Evolutionary conservation across 116 monocot species (phyloP).

Genomic region (Phalaenopsis hybrid): DNA sequence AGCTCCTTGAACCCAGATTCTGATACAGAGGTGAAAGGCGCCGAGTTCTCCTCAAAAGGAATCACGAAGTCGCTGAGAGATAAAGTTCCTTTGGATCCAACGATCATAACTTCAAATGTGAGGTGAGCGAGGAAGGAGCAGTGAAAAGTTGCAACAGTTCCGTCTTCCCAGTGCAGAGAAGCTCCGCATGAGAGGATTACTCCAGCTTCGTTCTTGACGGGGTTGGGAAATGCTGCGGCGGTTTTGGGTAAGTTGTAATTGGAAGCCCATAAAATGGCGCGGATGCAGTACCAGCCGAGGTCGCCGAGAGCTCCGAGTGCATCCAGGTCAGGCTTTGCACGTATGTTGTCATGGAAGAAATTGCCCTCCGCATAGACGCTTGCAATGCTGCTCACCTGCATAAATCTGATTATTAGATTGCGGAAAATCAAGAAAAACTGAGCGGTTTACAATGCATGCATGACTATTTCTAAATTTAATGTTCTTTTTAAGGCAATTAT

Average conservation of each 20-base stretch:
- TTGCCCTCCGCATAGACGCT: slow-evolving; percentile 22
- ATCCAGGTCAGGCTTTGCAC: slow-evolving; percentile 76
- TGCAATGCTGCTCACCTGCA: slow-evolving; percentile 51
- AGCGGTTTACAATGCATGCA: too few relatives aligned
- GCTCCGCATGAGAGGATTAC: slow-evolving; percentile 57
- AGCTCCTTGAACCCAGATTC: too few relatives aligned
- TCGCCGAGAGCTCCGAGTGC: slow-evolving; percentile 74
- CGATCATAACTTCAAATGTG: slow-evolving; percentile 34
- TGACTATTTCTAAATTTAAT: too few relatives aligned
- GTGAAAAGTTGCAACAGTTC: slow-evolving; percentile 49
- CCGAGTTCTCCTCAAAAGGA: slow-evolving; percentile 53
- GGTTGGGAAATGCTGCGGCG: slow-evolving; percentile 28
- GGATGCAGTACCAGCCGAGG: slow-evolving; percentile 74
- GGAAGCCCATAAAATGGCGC: slow-evolving; percentile 60
- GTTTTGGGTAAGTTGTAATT: slow-evolving; percentile 54
- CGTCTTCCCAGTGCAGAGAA: slow-evolving; percentile 56
- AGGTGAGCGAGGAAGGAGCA: slow-evolving; percentile 63
- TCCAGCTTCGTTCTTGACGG: slow-evolving; percentile 34
- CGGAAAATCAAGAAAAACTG: too few relatives aligned
- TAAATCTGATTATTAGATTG: too few relatives aligned
- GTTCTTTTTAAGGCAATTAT: too few relatives aligned
- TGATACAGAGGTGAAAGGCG: slow-evolving; percentile 29
- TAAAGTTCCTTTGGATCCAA: slow-evolving; percentile 55
- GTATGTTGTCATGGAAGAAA: slow-evolving; percentile 65
- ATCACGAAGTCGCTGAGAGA: slow-evolving; percentile 43